Evolutionary conservation across 2,329 filamentous ascomycete species (phyloP).

Genomic region (Calonectria hongkongensis): DNA sequence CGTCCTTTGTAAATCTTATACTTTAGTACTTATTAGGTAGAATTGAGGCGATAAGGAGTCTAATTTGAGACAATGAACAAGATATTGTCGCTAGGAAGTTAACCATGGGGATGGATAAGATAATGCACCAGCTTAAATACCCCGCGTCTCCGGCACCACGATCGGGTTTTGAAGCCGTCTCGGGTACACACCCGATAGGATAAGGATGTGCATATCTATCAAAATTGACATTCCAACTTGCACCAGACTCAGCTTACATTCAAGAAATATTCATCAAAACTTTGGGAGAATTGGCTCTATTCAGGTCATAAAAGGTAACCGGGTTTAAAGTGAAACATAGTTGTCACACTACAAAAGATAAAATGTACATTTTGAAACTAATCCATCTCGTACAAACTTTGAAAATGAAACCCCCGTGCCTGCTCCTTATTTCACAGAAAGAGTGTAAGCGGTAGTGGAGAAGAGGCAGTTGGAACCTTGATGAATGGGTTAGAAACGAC

Average conservation of each 20-base stretch:
- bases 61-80: not conserved
- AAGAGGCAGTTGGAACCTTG: constrained; percentile 33
- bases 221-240: too few species aligned
- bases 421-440: constrained; percentile 30
- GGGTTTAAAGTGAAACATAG: not conserved
- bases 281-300: not conserved
- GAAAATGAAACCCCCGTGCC: not conserved
- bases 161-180: not conserved
- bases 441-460: constrained; percentile 28
- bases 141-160: not conserved
- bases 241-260: not conserved
- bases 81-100: not conserved
- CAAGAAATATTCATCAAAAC: too few species aligned
- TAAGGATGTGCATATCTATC: too few species aligned
- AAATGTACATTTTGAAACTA: not conserved
- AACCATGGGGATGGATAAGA: not conserved
- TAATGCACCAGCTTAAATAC: not conserved
- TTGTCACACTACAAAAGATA: not conserved
- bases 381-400: not conserved
- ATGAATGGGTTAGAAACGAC: not conserved
- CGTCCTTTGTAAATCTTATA: not conserved
- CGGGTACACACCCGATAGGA: constrained; percentile 15
- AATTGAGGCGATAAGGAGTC: not conserved
- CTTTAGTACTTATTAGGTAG: not conserved
- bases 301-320: too few species aligned